phyloP scores from a whole-genome alignment of 192 early-diverging fungal genomes.

The Entophlyctis helioformis region DNA sequence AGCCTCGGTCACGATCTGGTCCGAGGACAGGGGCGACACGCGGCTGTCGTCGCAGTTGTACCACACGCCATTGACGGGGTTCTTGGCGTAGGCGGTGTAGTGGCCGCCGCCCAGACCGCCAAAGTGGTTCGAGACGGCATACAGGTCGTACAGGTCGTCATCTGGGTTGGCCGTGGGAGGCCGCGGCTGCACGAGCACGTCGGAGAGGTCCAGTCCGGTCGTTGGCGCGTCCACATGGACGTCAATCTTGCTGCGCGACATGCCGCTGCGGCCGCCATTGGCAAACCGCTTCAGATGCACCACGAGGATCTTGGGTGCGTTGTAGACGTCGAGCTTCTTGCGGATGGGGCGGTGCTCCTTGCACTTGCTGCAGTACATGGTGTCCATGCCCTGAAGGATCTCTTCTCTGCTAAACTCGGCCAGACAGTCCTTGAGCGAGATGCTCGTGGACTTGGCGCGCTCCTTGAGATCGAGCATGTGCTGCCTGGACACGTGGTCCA shows the following conservation, averaged over 20 bases:
- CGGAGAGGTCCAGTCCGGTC: constrained; percentile 45
- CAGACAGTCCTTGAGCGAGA: constrained; percentile 59
- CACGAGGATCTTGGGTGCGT: constrained; percentile 56
- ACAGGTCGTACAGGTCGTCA: constrained; percentile 51
- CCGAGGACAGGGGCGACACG: too few relatives aligned
- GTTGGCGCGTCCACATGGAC: constrained; percentile 61
- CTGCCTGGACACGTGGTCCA: background rate
- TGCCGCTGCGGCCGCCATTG: constrained; percentile 36
- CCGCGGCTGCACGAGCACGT: constrained; percentile 13
- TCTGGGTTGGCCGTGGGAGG: background rate
- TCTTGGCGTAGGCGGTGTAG: constrained; percentile 72
- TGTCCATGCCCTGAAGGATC: constrained; percentile 58
- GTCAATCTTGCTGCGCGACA: constrained; percentile 61
- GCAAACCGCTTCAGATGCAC: constrained; percentile 76
- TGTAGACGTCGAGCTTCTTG: constrained; percentile 74
- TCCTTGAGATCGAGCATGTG: background rate
- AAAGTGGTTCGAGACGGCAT: constrained; percentile 71
- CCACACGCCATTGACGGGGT: constrained; percentile 51
- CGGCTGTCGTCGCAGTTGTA: constrained; percentile 73
- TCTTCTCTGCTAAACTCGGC: constrained; percentile 65
- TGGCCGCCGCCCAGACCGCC: constrained; percentile 76
- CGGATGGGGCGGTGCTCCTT: constrained; percentile 62
- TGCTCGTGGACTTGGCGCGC: background rate
- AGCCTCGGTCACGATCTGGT: too few relatives aligned
- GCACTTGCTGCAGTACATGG: constrained; percentile 70